Evolutionary conservation across 805 yeast genomes (phyloP).

Genomic region (Spathaspora boniae): DNA sequence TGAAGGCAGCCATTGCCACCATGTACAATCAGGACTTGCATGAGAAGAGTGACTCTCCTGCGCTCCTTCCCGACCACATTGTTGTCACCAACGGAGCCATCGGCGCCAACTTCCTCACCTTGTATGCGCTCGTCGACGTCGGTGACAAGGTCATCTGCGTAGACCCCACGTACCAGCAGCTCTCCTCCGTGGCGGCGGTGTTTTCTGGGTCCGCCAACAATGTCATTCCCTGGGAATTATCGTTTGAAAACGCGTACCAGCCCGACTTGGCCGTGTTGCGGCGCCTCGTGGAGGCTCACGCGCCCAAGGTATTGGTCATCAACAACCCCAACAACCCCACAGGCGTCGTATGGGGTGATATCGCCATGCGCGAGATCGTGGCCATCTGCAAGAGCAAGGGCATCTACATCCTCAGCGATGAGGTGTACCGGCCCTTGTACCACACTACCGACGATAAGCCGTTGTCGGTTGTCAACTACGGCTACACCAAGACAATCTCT

Average conservation of each 20-base stretch:
- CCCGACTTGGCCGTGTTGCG: conserved; percentile 35
- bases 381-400: conserved; percentile 31
- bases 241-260: conserved; percentile 28
- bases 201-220: conserved; percentile 34
- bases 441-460: conserved; percentile 35
- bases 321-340: conserved; percentile 51
- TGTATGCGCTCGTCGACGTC: conserved; percentile 41
- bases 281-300: conserved; percentile 25
- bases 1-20: conserved; percentile 33
- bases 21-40: conserved; percentile 27
- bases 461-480: conserved; percentile 37
- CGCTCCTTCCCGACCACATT: conserved; percentile 31
- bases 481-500: conserved; percentile 40
- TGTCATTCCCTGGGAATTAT: conserved; percentile 33
- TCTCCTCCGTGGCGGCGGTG: conserved; percentile 44
- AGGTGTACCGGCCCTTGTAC: conserved; percentile 52
- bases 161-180: conserved; percentile 50
- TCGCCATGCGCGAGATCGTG: conserved; percentile 29
- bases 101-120: conserved; percentile 48
- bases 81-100: conserved; percentile 54
- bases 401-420: conserved; percentile 44
- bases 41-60: conserved; percentile 8
- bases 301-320: conserved; percentile 39
- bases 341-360: conserved; percentile 39
- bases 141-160: conserved; percentile 48